Evolutionary conservation across 2,329 filamentous ascomycete genomes (phyloP).

Genomic region (Sporothrix pseudoabietina): DNA sequence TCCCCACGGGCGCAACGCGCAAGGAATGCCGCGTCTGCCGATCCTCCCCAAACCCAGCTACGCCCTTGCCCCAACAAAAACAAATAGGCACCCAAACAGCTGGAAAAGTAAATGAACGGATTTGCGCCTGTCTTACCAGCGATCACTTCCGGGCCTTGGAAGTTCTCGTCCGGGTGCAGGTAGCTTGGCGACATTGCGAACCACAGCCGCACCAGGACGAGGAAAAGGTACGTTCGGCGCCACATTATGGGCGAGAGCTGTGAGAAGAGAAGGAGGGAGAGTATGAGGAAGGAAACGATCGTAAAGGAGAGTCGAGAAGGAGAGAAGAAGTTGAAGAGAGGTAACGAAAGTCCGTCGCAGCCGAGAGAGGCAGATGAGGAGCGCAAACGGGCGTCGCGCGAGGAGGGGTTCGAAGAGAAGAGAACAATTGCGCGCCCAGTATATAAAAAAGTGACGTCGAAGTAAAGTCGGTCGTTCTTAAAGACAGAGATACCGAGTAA

Average conservation of each 20-base stretch:
- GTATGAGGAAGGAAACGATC: neutral
- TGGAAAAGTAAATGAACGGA: neutral
- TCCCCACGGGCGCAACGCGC: neutral
- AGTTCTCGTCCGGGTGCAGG: conserved; percentile 97
- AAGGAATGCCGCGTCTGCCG: conserved; percentile 6
- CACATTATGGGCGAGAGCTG: conserved; percentile 63
- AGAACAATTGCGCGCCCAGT: neutral
- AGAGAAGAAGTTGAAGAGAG: neutral
- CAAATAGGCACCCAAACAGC: conserved; percentile 2
- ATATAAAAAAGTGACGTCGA: neutral
- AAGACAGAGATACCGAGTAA: neutral
- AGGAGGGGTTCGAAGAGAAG: neutral
- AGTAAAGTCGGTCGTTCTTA: neutral
- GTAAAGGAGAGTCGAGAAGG: conserved; percentile 1
- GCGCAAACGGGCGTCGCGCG: neutral
- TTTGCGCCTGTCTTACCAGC: conserved; percentile 63
- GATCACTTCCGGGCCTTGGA: conserved; percentile 96
- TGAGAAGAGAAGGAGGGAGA: conserved; percentile 22
- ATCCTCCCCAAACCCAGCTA: neutral
- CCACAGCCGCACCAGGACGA: conserved; percentile 86
- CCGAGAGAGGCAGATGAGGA: neutral
- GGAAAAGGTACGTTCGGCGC: conserved; percentile 82
- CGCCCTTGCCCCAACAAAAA: conserved; percentile 17
- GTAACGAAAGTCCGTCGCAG: neutral
- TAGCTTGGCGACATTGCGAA: conserved; percentile 95